phyloP scores from a whole-genome alignment of 768 basidiomycete genomes.

The Leucogyrophana mollusca region DNA sequence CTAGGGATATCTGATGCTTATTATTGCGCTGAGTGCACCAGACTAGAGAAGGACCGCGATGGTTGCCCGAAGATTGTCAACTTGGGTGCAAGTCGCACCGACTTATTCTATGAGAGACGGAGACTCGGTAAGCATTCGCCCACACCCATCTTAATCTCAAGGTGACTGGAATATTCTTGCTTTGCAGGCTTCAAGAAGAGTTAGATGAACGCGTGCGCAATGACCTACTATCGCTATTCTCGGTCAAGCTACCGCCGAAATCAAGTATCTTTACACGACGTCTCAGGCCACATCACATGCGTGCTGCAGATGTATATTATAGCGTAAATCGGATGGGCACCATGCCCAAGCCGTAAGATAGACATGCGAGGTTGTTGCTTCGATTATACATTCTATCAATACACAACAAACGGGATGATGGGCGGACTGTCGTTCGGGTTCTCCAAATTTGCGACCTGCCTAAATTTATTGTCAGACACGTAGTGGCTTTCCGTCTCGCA shows the following conservation, averaged over 20 bases:
- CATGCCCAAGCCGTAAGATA: not conserved
- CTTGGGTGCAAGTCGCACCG: constrained; percentile 90
- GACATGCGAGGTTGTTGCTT: too few relatives aligned
- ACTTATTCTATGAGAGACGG: constrained; percentile 88
- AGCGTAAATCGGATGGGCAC: not conserved
- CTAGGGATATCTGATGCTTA: constrained; percentile 99
- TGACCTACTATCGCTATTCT: not conserved
- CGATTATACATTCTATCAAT: constrained; percentile 31
- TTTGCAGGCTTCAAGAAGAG: constrained; percentile 32
- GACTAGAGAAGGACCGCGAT: constrained; percentile 95
- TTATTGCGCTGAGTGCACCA: constrained; percentile 97
- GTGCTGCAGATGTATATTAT: too few relatives aligned
- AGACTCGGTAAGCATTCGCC: constrained; percentile 58
- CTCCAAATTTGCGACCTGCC: constrained; percentile 58
- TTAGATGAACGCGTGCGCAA: constrained; percentile 9
- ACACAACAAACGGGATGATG: constrained; percentile 62
- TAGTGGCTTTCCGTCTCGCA: too few relatives aligned
- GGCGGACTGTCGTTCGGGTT: constrained; percentile 52
- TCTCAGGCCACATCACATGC: too few relatives aligned
- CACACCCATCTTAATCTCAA: constrained; percentile 64
- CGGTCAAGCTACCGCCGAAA: too few relatives aligned
- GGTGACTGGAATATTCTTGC: constrained; percentile 31
- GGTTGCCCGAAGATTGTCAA: constrained; percentile 99
- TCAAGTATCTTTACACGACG: too few relatives aligned
- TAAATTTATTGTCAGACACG: too few relatives aligned